Percentiles rank a stretch among this genome's conserved stretches.
phyloP scores from a whole-genome alignment of 2,329 filamentous ascomycete genomes.

The Apiospora kogelbergensis region DNA sequence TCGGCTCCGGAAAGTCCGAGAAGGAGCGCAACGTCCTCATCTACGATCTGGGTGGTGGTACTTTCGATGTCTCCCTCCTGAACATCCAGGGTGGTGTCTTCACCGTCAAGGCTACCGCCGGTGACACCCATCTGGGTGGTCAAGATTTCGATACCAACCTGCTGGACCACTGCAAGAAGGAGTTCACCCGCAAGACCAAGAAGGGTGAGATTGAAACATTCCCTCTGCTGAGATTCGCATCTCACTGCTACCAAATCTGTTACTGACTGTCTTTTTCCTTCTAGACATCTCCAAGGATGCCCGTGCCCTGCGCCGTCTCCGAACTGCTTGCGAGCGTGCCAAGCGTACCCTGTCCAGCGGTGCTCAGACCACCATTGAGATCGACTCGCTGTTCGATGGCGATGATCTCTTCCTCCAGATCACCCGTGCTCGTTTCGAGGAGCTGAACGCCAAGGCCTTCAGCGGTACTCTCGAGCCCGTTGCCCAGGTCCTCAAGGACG shows the following conservation, averaged over 20 bases:
- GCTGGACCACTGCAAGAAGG: constrained; percentile 94
- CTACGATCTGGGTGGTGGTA: constrained; percentile 99
- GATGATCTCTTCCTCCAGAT: constrained; percentile 97
- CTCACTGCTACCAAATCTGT: neutral
- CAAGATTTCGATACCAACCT: constrained; percentile 97
- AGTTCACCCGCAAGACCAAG: constrained; percentile 81
- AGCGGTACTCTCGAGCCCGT: constrained; percentile 91
- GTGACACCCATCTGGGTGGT: constrained; percentile 95
- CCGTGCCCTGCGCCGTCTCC: constrained; percentile 90
- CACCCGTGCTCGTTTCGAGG: constrained; percentile 98
- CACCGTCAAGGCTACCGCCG: constrained; percentile 96
- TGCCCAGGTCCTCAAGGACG: constrained; percentile 94
- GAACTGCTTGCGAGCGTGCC: constrained; percentile 98
- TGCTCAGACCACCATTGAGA: constrained; percentile 96
- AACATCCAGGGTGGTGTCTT: constrained; percentile 99
- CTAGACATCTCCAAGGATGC: constrained; percentile 68
- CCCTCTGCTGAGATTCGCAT: neutral
- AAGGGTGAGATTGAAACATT: constrained; percentile 42
- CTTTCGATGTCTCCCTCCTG: constrained; percentile 98
- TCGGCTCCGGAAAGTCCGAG: constrained; percentile 89
- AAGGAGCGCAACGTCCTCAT: constrained; percentile 99
- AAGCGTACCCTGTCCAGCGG: constrained; percentile 98
- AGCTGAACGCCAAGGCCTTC: constrained; percentile 96
- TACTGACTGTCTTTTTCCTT: neutral
- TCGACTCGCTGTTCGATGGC: constrained; percentile 96